A percentile compares a stretch with the other conserved stretches of the same genome.
These are phyloP conservation scores for Arthrobotrys pseudoclavata DNA, from an alignment of 2,329 filamentous ascomycete species.

Conservation along the genomic window DNA sequence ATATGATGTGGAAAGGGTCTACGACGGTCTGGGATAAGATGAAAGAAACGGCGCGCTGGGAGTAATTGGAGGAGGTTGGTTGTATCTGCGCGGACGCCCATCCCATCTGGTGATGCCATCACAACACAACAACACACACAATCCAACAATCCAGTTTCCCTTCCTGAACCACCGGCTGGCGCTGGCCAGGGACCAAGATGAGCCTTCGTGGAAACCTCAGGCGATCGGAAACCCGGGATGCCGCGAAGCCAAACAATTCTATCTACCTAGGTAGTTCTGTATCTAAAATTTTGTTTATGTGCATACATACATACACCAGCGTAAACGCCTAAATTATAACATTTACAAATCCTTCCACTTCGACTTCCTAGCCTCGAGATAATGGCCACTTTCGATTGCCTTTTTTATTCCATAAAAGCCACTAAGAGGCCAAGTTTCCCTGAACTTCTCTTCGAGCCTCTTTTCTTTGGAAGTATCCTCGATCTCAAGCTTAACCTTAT, in stretches of 20 bases:
- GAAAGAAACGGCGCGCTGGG: slow-evolving; percentile 14
- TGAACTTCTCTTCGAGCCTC: slow-evolving; percentile 64
- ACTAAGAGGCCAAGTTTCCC: slow-evolving; percentile 70
- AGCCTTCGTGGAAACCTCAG: neutral
- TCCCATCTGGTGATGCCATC: slow-evolving; percentile 19
- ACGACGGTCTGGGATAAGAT: neutral
- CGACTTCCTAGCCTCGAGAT: slow-evolving; percentile 49
- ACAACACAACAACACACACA: slow-evolving; percentile 47
- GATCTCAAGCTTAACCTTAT: slow-evolving; percentile 71
- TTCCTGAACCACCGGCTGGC: neutral
- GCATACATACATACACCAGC: neutral
- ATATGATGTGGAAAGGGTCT: neutral
- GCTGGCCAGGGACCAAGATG: neutral
- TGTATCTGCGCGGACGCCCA: slow-evolving; percentile 13
- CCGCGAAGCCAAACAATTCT: neutral
- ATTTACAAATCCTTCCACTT: slow-evolving; percentile 52
- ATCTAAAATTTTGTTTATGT: neutral
- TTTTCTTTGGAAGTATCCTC: slow-evolving; percentile 35
- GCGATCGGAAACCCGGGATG: neutral
- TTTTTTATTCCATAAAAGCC: slow-evolving; percentile 74
- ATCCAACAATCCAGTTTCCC: slow-evolving; percentile 3
- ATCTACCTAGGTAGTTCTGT: neutral
- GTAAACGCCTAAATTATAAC: neutral
- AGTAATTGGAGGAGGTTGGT: slow-evolving; percentile 52
- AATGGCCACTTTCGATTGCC: slow-evolving; percentile 67